Evolutionary conservation across 139 green algal genomes (phyloP).

Genomic region (Astrephomene gubernaculifera): DNA sequence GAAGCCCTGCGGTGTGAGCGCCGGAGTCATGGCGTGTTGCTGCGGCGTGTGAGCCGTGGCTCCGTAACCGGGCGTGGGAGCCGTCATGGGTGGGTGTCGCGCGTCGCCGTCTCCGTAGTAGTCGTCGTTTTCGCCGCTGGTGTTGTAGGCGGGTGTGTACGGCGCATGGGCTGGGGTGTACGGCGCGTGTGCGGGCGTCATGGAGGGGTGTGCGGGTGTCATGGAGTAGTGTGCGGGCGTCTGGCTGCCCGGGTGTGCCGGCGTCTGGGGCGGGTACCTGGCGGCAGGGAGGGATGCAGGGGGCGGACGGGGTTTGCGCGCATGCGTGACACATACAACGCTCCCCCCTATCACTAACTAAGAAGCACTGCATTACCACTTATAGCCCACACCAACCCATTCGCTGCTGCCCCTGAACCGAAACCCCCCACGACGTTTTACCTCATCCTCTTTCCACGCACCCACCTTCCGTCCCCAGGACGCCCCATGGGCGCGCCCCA

Average conservation of each 20-base stretch:
- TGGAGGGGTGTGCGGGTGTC: slow-evolving; percentile 65
- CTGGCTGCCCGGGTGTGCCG: slow-evolving; percentile 52
- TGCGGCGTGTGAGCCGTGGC: slow-evolving; percentile 42
- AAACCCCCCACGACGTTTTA: too few relatives aligned
- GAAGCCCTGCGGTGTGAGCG: slow-evolving; percentile 50
- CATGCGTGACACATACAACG: too few relatives aligned
- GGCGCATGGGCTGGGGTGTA: slow-evolving; percentile 58
- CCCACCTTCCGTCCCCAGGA: too few relatives aligned
- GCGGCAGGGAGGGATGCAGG: too few relatives aligned
- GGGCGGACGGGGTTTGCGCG: too few relatives aligned
- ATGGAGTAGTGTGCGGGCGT: slow-evolving; percentile 64
- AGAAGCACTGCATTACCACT: too few relatives aligned
- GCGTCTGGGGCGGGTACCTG: slow-evolving; percentile 56
- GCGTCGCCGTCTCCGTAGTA: slow-evolving; percentile 38
- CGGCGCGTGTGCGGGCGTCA: slow-evolving; percentile 62
- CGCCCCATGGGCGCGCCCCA: too few relatives aligned
- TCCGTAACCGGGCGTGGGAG: slow-evolving; percentile 44
- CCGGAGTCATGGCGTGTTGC: slow-evolving; percentile 44
- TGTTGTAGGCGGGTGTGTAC: slow-evolving; percentile 33
- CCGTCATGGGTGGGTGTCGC: slow-evolving; percentile 28
- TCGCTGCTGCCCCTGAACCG: too few relatives aligned
- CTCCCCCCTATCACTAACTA: too few relatives aligned
- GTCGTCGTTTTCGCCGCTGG: slow-evolving; percentile 38
- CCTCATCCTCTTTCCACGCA: too few relatives aligned
- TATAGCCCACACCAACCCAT: too few relatives aligned